Evolutionary conservation across 2,329 filamentous ascomycete species (phyloP), one percentile per base, ranked within the genome.

Genomic region (Xylaria hypoxylon): DNA sequence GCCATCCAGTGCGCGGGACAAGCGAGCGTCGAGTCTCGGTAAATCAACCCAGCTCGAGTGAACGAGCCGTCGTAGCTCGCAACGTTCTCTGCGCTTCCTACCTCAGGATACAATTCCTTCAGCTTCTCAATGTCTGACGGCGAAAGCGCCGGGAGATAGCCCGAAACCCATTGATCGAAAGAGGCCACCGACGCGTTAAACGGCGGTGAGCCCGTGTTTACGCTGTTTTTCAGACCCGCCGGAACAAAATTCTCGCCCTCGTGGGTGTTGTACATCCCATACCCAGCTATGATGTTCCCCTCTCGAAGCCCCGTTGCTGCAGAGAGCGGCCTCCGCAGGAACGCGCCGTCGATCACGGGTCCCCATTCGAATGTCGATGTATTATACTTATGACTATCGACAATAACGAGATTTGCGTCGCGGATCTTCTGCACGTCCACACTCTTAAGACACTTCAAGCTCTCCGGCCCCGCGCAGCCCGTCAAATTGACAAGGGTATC

Each of bases 161-260:
- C 86, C 0, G 68, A 63, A 0, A 90, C 72, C 87, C 87, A 90
- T 1, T 52, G 31, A 24, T 84, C 78, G 70, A 89, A 88, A 2
- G 82, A 83, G 0, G 80, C 78, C 1, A 62, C 58, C 1, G 82
- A 86, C 1, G 81, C 80, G 68, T 88, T 87, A 73, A 85, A 88
- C 0, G 81, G 79, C 17, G 76, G 77, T 2, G 74, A 75, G 1
- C 78, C 77, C 0, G 74, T 72, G 6, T 77, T 75, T 0, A 72
- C 69, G 0, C 68, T 66, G 53, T 76, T 78, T 19, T 78, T 73
- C 1, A 89, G 77, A 0, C 83, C 84, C 0, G 82, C 73, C 0
- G 86, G 86, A 24, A 88, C 79, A 70, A 90, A 90, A 68, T 86
- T 87, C 73, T 89, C 84, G 24, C 88, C 87, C 75, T 90, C 88